Percentiles rank a stretch among this genome's conserved stretches.
phyloP scores from a whole-genome alignment of 257 asterid genomes.

The Salvia splendens region DNA sequence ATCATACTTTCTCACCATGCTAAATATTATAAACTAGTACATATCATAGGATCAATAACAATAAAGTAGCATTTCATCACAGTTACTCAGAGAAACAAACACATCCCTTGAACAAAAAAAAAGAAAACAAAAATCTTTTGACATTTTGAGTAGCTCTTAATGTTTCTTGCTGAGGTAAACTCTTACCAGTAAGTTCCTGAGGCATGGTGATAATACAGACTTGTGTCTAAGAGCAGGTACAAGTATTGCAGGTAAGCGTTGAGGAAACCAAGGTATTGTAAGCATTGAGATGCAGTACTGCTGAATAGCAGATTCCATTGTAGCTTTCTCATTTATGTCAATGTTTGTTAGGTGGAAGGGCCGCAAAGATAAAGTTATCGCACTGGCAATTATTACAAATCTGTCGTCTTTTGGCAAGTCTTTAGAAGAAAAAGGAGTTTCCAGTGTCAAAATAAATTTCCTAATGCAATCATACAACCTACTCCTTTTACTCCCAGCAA shows the following conservation, averaged over 20 bases:
- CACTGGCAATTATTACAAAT: conserved; percentile 79
- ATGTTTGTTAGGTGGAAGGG: conserved; percentile 64
- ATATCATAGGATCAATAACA: conserved; percentile 11
- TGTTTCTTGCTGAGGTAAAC: conserved; percentile 30
- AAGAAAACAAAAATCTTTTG: not conserved
- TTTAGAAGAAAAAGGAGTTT: conserved; percentile 50
- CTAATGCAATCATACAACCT: conserved; percentile 63
- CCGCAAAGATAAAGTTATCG: conserved; percentile 78
- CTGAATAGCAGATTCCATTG: conserved; percentile 57
- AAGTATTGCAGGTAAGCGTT: conserved; percentile 76
- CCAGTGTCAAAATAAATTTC: conserved; percentile 66
- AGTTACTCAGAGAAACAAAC: conserved; percentile 20
- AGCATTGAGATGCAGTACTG: conserved; percentile 71
- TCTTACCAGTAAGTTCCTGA: conserved; percentile 79
- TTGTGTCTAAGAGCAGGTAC: conserved; percentile 89
- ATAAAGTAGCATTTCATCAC: conserved; percentile 11
- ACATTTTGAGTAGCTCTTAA: conserved; percentile 23
- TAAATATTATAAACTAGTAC: conserved; percentile 17
- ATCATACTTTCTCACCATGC: conserved; percentile 20
- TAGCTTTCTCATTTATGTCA: conserved; percentile 41
- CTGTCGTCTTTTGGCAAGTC: conserved; percentile 61
- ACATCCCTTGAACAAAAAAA: conserved; percentile 11
- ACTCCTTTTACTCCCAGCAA: conserved; percentile 63
- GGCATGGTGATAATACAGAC: conserved; percentile 79
- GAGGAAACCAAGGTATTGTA: conserved; percentile 87